Base-by-base conservation (phyloP, 129 eudicot genomes). In the Helianthus tuberosus region DNA sequence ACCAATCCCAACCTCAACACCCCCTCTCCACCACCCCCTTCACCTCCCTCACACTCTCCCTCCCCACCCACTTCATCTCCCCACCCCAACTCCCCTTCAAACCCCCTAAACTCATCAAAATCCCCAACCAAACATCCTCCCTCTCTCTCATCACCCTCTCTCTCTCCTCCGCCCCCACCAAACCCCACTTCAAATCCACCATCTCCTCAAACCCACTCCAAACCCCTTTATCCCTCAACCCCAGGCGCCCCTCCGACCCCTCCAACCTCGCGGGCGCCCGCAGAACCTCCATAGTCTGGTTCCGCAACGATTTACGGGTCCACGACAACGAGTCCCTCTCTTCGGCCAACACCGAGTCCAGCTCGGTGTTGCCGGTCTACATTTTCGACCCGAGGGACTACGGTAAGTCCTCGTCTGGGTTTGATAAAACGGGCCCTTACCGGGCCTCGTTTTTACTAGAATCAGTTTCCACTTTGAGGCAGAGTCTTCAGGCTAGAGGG, bases 311-410 rank as follows among this genome's bases (percentile, higher is more conserved):
- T 60, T 89, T 93, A n/a, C 82, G 98, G 4, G 81, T 89, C 54
- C 88, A 87, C 72, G 98, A 93, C 68, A 90, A 93, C 36, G 98
- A 93, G 50, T 75, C 82, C 25, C 84, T 93, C 14, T 68, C 85
- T 36, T 38, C 96, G 11, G 98, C 98, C 16, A 86, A 86, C 81
- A 86, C 82, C 48, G 98, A 93, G 17, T 85, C 96, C 1, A 51
- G 81, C 53, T 93, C 96, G 3, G 92, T 90, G 0, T 77, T 93
- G 20, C 96, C 98, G 0, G 90, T 93, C 8, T 93, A 89, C 75
- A 85, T 93, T 74, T 93, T 93, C 59, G 98, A 93, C 85, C 98
- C 98, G 1, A 59, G 96, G 20, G 98, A 90, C 60, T 93, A 89
- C 66, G 96, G 96, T 1, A 93, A 89, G 44, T 93, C 98, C 25